Conservation (phyloP, 345 rosid species). For the Pistacia atlantica region DNA sequence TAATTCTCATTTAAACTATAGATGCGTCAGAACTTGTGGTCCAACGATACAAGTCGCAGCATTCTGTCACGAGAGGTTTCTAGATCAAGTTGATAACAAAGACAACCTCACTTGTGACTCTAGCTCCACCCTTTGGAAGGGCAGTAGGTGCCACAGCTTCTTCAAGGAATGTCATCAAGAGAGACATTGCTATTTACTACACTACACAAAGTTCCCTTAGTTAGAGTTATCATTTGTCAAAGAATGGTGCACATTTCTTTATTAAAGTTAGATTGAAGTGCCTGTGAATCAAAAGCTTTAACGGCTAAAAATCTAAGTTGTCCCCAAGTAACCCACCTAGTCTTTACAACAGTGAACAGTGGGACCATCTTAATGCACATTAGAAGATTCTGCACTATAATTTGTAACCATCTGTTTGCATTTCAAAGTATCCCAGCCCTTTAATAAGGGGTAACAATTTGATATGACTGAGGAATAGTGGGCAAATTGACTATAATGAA, state of each 20-base stretch:
- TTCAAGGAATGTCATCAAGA: neutral
- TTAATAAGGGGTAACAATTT: slow-evolving; percentile 20
- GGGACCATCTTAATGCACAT: slow-evolving; percentile 22
- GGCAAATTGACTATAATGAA: slow-evolving; percentile 30
- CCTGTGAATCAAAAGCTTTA: slow-evolving; percentile 10
- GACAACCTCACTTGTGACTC: neutral
- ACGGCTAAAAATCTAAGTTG: neutral
- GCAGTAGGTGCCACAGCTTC: neutral
- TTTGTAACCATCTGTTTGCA: slow-evolving; percentile 12
- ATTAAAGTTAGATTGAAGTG: slow-evolving; percentile 12
- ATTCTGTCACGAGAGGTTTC: neutral
- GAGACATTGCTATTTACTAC: neutral
- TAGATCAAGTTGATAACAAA: neutral
- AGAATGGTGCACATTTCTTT: neutral
- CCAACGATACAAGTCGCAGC: too few species aligned
- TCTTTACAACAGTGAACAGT: neutral
- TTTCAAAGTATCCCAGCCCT: slow-evolving; percentile 9
- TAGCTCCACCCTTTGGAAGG: neutral
- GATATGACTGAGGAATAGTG: slow-evolving; percentile 23
- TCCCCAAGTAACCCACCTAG: slow-evolving; percentile 13
- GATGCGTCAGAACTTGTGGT: neutral
- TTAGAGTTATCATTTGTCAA: neutral
- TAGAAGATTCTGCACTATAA: slow-evolving; percentile 13
- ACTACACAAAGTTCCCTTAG: neutral
- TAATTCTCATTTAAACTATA: too few species aligned